Conservation (phyloP, 441 rosid species). For the Eugenia klotzschiana region DNA sequence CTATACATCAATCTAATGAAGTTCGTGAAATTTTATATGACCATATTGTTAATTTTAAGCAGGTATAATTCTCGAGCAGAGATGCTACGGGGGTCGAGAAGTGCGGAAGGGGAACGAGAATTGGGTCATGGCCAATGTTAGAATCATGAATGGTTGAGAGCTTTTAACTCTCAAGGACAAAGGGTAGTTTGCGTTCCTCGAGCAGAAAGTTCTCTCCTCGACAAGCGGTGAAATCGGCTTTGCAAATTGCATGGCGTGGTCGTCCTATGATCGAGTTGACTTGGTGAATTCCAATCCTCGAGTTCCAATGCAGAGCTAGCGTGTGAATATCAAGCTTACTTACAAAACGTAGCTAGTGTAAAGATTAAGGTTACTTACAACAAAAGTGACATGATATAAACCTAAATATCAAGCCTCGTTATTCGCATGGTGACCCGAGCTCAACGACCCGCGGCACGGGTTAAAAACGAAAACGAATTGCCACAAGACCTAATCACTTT, state of each 20-base stretch:
- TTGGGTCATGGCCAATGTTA: not conserved
- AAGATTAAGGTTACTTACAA: not conserved
- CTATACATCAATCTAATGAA: not conserved
- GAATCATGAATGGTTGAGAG: not conserved
- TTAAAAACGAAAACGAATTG: not conserved
- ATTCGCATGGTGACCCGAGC: not conserved
- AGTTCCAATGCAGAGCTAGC: not conserved
- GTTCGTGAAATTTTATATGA: not conserved
- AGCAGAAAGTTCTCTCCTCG: not conserved
- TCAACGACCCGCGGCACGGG: accelerated
- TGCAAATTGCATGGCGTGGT: not conserved
- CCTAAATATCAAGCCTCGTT: not conserved
- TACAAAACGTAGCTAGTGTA: not conserved
- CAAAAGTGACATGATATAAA: not conserved
- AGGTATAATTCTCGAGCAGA: not conserved
- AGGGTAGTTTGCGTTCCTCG: not conserved
- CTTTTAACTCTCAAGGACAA: not conserved
- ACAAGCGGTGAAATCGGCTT: not conserved
- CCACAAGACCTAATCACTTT: not conserved
- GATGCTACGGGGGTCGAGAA: not conserved
- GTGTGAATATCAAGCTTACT: not conserved
- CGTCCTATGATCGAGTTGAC: not conserved
- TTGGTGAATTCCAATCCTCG: not conserved
- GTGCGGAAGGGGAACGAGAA: not conserved
- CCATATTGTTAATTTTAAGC: not conserved